Evolutionary conservation across 129 eudicot genomes (phyloP), one percentile per base, ranked within the genome.

Genomic region (Solidago caesia): DNA sequence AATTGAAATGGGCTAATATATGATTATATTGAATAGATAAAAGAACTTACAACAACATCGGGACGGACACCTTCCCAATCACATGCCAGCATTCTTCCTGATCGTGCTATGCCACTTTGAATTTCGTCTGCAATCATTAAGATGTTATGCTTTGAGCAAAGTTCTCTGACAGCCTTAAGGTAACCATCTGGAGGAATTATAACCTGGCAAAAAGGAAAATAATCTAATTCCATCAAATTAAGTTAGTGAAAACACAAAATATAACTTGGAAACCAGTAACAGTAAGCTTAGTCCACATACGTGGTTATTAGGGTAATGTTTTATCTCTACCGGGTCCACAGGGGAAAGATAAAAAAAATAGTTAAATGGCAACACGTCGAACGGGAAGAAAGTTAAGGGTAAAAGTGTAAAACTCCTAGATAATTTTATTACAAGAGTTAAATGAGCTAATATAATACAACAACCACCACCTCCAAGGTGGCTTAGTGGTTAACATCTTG

Each of bases 121-220:
- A 95, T 91, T 77, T 95, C 99, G 76, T 95, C 99, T 70, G 99
- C 99, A 63, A 95, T 95, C 99, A 95, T 95, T 76, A 95, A 76
- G 14, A 95, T 72, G 66, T 89, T 83, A 71, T 85, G 80, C 75
- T 89, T 91, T 64, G 99, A 76, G 89, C 99, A 95, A 71, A 95
- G 97, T 68, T 95, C 96, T 78, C 97, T 89, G 12, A 91, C 96
- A 56, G 90, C 83, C 82, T 95, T 86, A 27, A 95, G 83, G 67
- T 89, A 95, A 49, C 99, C 99, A 77, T 88, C 94, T 46, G 96
- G 96, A 51, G 99, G 99, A 82, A 95, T 82, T 62, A 91, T 72
- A 67, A 95, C 99, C 99, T 95, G 74, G 57, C 47, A 93, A 78
- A 46, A 39, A 52, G 8, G 14, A 55, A 61, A 13, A 55, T 9